These are phyloP conservation scores for Cadophora sp. DNA, from an alignment of 2,329 filamentous ascomycete genomes.

Conservation along the genomic window DNA sequence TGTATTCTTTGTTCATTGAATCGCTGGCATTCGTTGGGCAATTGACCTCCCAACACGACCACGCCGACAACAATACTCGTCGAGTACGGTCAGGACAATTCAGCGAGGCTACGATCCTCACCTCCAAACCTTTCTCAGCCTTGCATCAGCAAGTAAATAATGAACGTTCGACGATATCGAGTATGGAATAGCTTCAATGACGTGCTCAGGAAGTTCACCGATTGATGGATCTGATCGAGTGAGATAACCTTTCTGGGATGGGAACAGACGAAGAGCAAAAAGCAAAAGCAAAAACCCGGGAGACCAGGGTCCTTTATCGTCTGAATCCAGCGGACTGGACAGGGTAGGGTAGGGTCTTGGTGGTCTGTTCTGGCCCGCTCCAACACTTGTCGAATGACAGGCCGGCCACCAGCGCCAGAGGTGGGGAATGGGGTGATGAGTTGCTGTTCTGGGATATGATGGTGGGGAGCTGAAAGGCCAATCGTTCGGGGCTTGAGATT, in stretches of 20 bases:
- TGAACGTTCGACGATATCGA: constrained; percentile 5
- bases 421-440: constrained; percentile 11
- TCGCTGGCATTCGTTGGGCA: background rate
- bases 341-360: too few species aligned
- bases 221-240: constrained; percentile 3
- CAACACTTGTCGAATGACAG: constrained; percentile 16
- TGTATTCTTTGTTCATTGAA: background rate
- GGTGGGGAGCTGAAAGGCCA: background rate
- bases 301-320: constrained; percentile 15
- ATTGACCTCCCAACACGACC: background rate
- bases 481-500: background rate
- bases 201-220: constrained; percentile 22
- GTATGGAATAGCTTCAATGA: constrained; percentile 21
- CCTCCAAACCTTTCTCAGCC: background rate
- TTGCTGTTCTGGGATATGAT: constrained; percentile 2
- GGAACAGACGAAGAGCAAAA: background rate
- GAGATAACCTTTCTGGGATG: background rate
- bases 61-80: too few species aligned
- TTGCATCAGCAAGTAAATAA: constrained; percentile 7
- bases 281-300: constrained; percentile 7
- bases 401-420: constrained; percentile 8
- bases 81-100: background rate
- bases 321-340: too few species aligned
- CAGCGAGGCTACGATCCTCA: constrained; percentile 19
- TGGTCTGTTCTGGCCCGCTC: constrained; percentile 6